Base-by-base conservation (phyloP, 2,329 filamentous ascomycete species). In the Pyrenophora graminea region DNA sequence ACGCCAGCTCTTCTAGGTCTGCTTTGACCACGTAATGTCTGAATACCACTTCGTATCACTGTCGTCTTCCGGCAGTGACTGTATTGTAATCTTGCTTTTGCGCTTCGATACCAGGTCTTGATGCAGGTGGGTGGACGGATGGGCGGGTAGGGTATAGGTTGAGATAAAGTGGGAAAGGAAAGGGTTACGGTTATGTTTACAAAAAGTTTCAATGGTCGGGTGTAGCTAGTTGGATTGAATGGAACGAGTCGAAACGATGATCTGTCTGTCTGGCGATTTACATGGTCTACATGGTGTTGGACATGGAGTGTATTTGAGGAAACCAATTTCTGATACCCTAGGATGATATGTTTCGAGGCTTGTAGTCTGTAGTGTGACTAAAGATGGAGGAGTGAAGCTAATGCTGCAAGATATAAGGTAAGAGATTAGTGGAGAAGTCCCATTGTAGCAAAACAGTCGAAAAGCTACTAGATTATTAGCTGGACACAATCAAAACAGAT, bases 21-120 rank as follows among this genome's bases (percentile, higher is more conserved):
- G 36, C 47, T 58, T 30, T 51, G 67, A 63, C 66, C 63, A 58
- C 43, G 21, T 70, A 71, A 71, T 71, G 68, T 71, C 59, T 70
- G 59, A 69, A 71, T 68, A 62, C 56, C 55, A 62, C 55, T 62
- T 63, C 54, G 55, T 44, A 27, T 44, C 34, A 27, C 19, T 21
- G 50, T 18, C 42, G 27, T 27, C 19, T 36, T 10, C 30, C 43
- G 49, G 50, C 33, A 45, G 42, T 27, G 47, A 34, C 41, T 69
- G 64, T 68, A 70, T 53, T 60, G 55, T 68, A 66, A 57, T 62
- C 39, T 48, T 58, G 58, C 42, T 50, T 56, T 58, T 58, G 51
- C 51, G 47, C 40, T 58, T 50, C 53, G 55, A 66, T 62, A 65
- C 61, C 62, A 64, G 48, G 60, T 52, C 39, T 42, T 46, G 52